Base-by-base conservation (phyloP, 2,329 filamentous ascomycete genomes). In the Aspergillus sclerotialis region DNA sequence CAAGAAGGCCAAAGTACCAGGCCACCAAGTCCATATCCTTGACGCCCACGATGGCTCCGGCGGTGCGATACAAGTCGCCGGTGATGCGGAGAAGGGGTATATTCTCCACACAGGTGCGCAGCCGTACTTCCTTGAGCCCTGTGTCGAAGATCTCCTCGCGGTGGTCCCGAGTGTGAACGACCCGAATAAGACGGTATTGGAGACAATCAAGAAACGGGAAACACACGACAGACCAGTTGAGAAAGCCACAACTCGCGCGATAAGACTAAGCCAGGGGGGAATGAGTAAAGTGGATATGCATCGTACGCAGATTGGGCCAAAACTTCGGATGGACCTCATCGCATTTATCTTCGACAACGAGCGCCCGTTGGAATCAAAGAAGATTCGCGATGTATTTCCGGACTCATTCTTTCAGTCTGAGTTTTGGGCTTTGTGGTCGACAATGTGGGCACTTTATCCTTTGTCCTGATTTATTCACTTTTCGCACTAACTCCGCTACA, bases 121-220 rank as follows among this genome's bases (percentile, higher is more conserved):
- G 34, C 55, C 60, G 33, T 53, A 60, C 32, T 53, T 49, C 30
- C 53, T 61, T 24, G 61, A 55, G 25, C 48, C 49, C 27, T 63
- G 59, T 32, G 43, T 61, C 12, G 53, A 52, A 36, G 45, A 59
- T 11, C 48, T 63, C 8, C 53, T 60, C 33, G 44, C 47, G 3
- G 45, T 56, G 9, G 50, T 62, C 11, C 50, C 52, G 2, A 55
- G 29, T 25, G 6, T 17, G 4, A 14, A 13, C 0, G 17, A 42
- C 7, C 18, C 28, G 2, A 25, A 32, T 3, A 17, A 11, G 27
- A 36, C 40, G 3, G 15, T 44, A 6, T 29, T 45, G 30, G 34
- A 41, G 4, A n/a, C 9, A 1, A 37, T 43, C n/a, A 27, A 15
- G 9, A 32, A 16, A 4, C 19, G 7, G 5, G 37, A 15, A 26